Percentiles rank a stretch among this genome's conserved stretches.
Conservation (phyloP, 768 basidiomycete genomes). For the Chalciporus piperatus region DNA sequence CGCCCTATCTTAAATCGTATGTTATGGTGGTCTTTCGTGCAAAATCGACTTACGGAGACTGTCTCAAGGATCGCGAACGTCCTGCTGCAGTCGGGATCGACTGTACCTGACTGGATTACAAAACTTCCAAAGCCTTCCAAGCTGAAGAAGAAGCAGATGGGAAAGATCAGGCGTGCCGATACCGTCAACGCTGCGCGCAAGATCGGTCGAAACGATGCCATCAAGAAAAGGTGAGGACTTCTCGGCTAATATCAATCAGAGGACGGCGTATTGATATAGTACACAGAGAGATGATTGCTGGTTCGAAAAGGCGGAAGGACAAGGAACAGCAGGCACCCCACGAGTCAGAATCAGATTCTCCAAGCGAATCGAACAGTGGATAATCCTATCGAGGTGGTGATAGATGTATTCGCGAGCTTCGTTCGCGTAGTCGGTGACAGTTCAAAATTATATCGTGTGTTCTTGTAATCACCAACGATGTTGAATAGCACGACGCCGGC, state of each 20-base stretch:
- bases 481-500: not conserved
- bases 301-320: conserved; percentile 63
- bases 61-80: conserved; percentile 84
- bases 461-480: not conserved
- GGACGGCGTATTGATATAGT: not conserved
- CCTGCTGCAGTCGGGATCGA: conserved; percentile 86
- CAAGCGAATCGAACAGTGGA: conserved; percentile 9
- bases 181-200: conserved; percentile 66
- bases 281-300: conserved; percentile 73
- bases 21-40: conserved; percentile 19
- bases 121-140: conserved; percentile 92
- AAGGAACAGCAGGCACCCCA: conserved; percentile 21
- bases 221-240: conserved; percentile 61
- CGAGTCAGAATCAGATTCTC: not conserved
- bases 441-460: not conserved
- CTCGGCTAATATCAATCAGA: not conserved
- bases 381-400: not conserved
- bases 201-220: conserved; percentile 65
- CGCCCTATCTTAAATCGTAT: conserved; percentile 86
- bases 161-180: conserved; percentile 78
- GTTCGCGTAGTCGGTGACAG: not conserved
- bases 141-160: conserved; percentile 81
- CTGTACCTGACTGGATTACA: conserved; percentile 93
- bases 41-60: not conserved
- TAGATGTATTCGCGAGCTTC: not conserved